A percentile compares a stretch with the other conserved stretches of the same genome.
Evolutionary conservation across 192 early-diverging fungal species (phyloP).

Genomic region (Phlyctochytrium planicorne): DNA sequence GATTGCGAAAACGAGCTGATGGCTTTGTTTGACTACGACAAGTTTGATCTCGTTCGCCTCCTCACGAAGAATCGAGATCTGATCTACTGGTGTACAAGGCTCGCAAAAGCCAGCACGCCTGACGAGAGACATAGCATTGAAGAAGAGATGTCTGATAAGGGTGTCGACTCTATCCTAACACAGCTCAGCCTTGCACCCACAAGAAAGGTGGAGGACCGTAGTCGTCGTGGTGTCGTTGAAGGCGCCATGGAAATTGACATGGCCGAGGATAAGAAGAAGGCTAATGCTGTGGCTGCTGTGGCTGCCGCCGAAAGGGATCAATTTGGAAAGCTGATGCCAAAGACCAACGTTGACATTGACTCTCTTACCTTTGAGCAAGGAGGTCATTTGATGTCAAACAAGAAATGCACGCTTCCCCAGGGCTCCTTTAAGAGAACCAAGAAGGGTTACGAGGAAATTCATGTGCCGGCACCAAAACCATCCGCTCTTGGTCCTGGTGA

Average conservation of each 20-base stretch:
- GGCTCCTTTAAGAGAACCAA: constrained; percentile 89
- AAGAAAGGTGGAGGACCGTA: constrained; percentile 53
- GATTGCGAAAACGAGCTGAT: constrained; percentile 97
- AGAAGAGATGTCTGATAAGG: constrained; percentile 72
- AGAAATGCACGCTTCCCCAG: constrained; percentile 84
- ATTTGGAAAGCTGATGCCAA: constrained; percentile 39
- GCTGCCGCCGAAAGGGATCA: constrained; percentile 49
- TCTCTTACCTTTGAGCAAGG: constrained; percentile 88
- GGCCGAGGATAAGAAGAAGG: constrained; percentile 33
- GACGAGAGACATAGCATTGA: constrained; percentile 42
- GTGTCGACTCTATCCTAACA: constrained; percentile 70
- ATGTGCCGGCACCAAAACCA: constrained; percentile 83
- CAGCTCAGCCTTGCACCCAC: constrained; percentile 55
- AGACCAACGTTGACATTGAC: constrained; percentile 69
- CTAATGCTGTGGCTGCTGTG: neutral
- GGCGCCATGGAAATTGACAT: constrained; percentile 64
- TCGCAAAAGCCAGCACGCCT: constrained; percentile 71
- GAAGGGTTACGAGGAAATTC: constrained; percentile 92
- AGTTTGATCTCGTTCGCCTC: constrained; percentile 92
- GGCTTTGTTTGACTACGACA: constrained; percentile 92
- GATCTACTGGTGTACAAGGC: constrained; percentile 87
- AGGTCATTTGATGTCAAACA: constrained; percentile 97
- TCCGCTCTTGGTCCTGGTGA: constrained; percentile 65
- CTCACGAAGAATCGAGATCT: constrained; percentile 84
- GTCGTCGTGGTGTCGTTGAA: constrained; percentile 65